These are phyloP conservation scores for Thalia dealbata DNA, from an alignment of 176 grass and related monocot species.

Conservation along the genomic window DNA sequence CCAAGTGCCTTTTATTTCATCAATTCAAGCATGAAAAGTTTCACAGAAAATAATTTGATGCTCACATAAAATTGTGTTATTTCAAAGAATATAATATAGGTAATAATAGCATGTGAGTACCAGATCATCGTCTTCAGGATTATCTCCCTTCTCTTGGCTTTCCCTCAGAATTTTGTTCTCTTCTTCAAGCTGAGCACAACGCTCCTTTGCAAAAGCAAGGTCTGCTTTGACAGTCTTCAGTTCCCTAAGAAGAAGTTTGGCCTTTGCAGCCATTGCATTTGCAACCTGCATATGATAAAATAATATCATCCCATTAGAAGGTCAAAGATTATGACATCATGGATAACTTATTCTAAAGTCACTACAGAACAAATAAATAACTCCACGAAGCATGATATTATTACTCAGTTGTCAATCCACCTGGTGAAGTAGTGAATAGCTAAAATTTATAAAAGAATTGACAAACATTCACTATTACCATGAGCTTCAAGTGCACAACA, in stretches of 20 bases:
- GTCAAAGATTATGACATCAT: background rate
- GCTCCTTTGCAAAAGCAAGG: constrained; percentile 89
- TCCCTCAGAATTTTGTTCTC: constrained; percentile 91
- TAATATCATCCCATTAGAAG: background rate
- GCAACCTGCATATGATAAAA: constrained; percentile 49
- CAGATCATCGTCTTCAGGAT: constrained; percentile 88
- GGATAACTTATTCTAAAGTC: background rate
- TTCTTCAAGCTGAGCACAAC: constrained; percentile 94
- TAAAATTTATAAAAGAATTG: background rate
- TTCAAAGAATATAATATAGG: background rate
- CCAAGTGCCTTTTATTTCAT: background rate
- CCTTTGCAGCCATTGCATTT: constrained; percentile 99
- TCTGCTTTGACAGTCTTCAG: constrained; percentile 93
- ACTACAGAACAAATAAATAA: background rate
- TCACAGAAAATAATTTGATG: background rate
- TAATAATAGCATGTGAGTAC: constrained; percentile 28
- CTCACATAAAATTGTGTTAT: background rate
- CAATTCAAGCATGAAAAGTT: background rate
- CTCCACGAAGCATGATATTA: background rate
- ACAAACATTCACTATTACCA: background rate
- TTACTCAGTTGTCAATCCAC: background rate
- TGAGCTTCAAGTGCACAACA: background rate
- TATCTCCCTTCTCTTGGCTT: constrained; percentile 64
- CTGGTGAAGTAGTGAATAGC: background rate
- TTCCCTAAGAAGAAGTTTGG: constrained; percentile 85